These are phyloP conservation scores for Erodium moschatum DNA, from an alignment of 441 rosid species.

Conservation along the genomic window DNA sequence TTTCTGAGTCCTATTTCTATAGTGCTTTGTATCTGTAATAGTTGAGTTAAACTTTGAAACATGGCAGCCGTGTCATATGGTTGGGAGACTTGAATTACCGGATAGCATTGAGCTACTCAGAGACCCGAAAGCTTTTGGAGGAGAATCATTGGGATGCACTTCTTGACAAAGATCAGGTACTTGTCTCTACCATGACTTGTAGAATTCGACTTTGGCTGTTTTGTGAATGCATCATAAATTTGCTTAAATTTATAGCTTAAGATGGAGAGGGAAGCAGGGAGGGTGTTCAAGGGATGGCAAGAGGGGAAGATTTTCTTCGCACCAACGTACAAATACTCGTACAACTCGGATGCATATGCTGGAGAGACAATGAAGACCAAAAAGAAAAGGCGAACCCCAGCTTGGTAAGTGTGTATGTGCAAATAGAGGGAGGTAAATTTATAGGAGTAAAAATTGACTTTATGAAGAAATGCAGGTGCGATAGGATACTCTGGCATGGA, in stretches of 20 bases:
- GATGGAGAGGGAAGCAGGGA: constrained; percentile 62
- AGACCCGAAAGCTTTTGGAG: constrained; percentile 44
- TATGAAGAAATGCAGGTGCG: constrained; percentile 42
- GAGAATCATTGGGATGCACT: constrained; percentile 43
- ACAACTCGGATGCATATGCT: constrained; percentile 52
- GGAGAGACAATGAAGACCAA: constrained; percentile 44
- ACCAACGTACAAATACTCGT: constrained; percentile 60
- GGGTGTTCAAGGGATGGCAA: constrained; percentile 60
- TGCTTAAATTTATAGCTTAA: constrained; percentile 33
- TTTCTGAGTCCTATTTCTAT: constrained; percentile 6
- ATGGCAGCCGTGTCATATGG: constrained; percentile 57
- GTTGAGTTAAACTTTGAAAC: not conserved
- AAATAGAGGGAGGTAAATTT: not conserved
- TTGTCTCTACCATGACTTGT: not conserved
- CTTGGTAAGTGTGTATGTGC: constrained; percentile 35
- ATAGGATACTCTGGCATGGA: constrained; percentile 58
- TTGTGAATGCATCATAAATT: not conserved
- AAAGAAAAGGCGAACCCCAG: constrained; percentile 65
- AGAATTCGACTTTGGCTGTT: not conserved
- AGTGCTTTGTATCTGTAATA: not conserved
- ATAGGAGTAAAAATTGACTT: not conserved
- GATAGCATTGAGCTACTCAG: constrained; percentile 55
- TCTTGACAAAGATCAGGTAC: constrained; percentile 59
- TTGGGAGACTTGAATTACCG: constrained; percentile 67
- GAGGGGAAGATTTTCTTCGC: constrained; percentile 57